Base-by-base conservation (phyloP, 2,329 filamentous ascomycete species). In the Parasarocladium wereldwijsianum region DNA sequence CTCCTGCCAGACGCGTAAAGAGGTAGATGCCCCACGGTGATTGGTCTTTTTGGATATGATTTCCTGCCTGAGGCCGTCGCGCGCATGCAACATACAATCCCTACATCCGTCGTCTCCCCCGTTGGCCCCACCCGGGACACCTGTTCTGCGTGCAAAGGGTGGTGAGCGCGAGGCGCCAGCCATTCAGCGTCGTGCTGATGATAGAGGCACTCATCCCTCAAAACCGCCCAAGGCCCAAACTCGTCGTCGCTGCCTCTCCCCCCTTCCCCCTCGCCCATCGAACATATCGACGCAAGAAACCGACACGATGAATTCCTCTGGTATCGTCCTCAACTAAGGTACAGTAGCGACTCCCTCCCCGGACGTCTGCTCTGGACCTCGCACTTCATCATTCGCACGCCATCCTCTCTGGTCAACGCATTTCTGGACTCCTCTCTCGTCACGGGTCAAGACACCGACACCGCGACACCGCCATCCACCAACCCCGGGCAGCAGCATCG, bases 291-390 rank as follows among this genome's bases (percentile, higher is more conserved):
- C 61, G 60, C 54, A 42, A 47, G 59, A 49, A 45, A 52, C 54
- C 52, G 54, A 50, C 57, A 58, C 57, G 50, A 68, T 70, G 63
- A 52, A 51, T 50, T 64, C 65, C 59, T 60, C 58, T 51, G 60
- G 45, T 47, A 54, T 52, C 55, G 55, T 66, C 28, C 13, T 24
- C 28, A 23, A 30, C 50, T 69, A 60, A 58, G 43, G 49, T 50
- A 52, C 47, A 42, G 55, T 57, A 59, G 58, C 64, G 62, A 63
- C 63, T n/a, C n/a, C n/a, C n/a, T 65, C 54, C 52, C 49, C 43
- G 58, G 58, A 66, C 28, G 64, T 68, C 63, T 64, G 64, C 64
- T 66, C 45, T 45, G 50, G 52, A 43, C 47, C 37, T 30, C 45
- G 34, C 45, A 46, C 50, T 45, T 49, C 52, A 47, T 48, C 50